Base-by-base conservation (phyloP, 176 grass and related monocot species). In the Zea luxurians region DNA sequence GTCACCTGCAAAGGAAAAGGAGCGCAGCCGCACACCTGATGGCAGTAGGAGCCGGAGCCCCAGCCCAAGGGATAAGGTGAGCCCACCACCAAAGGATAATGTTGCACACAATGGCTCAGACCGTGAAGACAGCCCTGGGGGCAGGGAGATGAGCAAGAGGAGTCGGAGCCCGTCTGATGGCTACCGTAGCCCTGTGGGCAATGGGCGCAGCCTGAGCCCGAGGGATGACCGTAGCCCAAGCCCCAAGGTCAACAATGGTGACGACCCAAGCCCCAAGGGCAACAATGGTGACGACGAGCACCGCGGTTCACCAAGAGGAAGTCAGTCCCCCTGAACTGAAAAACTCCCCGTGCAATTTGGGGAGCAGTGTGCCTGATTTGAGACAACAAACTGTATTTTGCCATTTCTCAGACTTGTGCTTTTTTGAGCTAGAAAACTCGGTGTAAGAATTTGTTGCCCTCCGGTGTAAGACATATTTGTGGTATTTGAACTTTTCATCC, bases 31-130 rank as follows among this genome's bases (percentile, higher is more conserved):
- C 27, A 88, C 89, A 13, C 85, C 89, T 20, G 75, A 79, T 75
- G 87, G 86, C 7, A 90, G 86, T 6, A 68, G 71, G 71, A 98
- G 95, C 38, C 90, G 71, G 88, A 93, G 88, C 6, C 86, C 83
- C 5, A 97, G 88, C 7, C 86, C 89, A 6, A 66, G 53, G 70
- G 76, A 80, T 7, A 45, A 38, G 41, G 37, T 73, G 55, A 93
- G 85, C 65, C 75, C 89, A 17, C 75, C 78, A 68, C 80, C 86
- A 50, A 93, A 88, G 74, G 86, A 86, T 34, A 83, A 83, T 72
- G 80, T 27, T 55, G 89, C 83, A 17, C 81, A 42, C 40, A 89
- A 81, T 50, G 86, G 75, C 5, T 87, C 86, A 27, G 86, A 88
- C 5, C 68, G 68, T 80, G 86, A 80, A 7, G 85, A 78, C 18